Conservation (phyloP, 2,329 filamentous ascomycete genomes). For the Fusarium protoensiforme region DNA sequence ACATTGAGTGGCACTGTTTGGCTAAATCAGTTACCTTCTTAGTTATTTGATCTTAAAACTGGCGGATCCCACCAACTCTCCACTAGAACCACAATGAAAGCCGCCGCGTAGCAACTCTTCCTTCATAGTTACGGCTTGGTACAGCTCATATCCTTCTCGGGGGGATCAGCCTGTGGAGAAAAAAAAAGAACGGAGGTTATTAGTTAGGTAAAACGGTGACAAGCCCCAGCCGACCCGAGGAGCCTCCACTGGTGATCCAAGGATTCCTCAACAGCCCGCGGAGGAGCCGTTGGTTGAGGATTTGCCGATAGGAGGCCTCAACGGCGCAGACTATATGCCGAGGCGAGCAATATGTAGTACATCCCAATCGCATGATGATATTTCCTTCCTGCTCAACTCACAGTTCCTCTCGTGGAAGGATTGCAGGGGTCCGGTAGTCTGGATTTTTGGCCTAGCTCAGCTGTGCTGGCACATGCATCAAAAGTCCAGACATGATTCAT, state of each 20-base stretch:
- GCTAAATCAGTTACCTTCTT: too few species aligned
- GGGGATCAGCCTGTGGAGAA: too few species aligned
- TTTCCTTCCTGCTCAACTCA: background rate
- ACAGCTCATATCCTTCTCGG: too few species aligned
- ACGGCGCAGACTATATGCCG: background rate
- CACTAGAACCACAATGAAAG: too few species aligned
- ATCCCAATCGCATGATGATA: background rate
- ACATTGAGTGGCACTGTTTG: too few species aligned
- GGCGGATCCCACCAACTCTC: too few species aligned
- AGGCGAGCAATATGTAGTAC: background rate
- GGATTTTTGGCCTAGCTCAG: background rate
- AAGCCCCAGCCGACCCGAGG: background rate
- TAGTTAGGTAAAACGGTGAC: too few species aligned
- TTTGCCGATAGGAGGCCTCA: background rate
- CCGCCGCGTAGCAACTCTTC: too few species aligned
- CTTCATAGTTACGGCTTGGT: too few species aligned
- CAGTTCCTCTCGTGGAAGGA: background rate
- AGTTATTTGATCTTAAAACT: too few species aligned
- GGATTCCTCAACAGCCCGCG: background rate
- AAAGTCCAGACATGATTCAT: background rate
- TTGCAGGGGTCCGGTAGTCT: background rate
- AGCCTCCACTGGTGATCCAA: background rate
- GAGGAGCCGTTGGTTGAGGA: background rate
- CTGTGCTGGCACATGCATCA: background rate
- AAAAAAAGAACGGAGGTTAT: too few species aligned